Evolutionary conservation across 2,329 filamentous ascomycete genomes (phyloP).

Genomic region (Paracoccidioides lutzii): DNA sequence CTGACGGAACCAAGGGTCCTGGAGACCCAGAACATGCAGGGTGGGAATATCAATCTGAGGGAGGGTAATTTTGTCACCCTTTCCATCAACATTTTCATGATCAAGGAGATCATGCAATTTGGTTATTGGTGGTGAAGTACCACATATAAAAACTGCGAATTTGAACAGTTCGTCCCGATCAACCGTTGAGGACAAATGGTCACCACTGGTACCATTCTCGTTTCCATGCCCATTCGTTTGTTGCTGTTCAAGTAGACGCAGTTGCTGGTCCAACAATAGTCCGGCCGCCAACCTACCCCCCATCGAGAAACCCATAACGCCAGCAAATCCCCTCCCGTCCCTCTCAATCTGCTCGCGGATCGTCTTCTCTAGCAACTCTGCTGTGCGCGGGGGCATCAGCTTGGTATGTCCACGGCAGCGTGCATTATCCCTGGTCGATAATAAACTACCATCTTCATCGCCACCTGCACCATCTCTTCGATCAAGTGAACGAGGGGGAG

Average conservation of each 20-base stretch:
- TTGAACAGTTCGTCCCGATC: background rate
- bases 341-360: constrained; percentile 15
- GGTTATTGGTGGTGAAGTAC: background rate
- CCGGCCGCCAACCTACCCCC: constrained; percentile 50
- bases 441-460: background rate
- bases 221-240: background rate
- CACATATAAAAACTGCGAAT: constrained; percentile 2
- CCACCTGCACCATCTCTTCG: background rate
- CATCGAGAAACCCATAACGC: constrained; percentile 52
- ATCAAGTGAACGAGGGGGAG: background rate
- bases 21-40: constrained; percentile 54
- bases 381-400: constrained; percentile 37
- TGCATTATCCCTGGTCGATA: background rate
- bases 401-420: background rate
- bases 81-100: background rate
- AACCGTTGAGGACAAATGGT: background rate
- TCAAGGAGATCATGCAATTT: background rate
- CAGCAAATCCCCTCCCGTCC: constrained; percentile 46
- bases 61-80: background rate
- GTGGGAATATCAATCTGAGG: constrained; percentile 38
- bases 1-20: constrained; percentile 50
- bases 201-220: background rate
- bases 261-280: constrained; percentile 33
- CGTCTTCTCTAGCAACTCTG: constrained; percentile 30
- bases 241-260: background rate